Conservation (phyloP, 352 stramenopile species). For the Phytophthora podocarpi region DNA sequence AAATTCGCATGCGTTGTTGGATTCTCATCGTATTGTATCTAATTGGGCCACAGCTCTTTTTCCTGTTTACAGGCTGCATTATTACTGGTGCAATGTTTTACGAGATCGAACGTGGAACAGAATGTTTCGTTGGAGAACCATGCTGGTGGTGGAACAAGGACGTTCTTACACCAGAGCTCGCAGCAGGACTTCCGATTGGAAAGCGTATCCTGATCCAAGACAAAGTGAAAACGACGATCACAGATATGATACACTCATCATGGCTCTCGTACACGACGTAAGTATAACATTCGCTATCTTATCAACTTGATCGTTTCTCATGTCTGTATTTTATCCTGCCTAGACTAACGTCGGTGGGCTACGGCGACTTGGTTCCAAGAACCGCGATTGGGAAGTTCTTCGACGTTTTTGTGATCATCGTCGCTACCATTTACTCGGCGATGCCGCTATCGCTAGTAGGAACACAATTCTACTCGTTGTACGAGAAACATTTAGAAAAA, state of each 20-base stretch:
- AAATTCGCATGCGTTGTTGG: too few species aligned
- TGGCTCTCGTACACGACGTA: constrained; percentile 78
- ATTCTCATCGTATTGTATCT: neutral
- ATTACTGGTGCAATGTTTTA: constrained; percentile 69
- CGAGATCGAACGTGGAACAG: constrained; percentile 73
- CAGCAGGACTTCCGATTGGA: constrained; percentile 39
- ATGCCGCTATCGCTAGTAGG: constrained; percentile 82
- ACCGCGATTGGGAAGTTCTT: constrained; percentile 73
- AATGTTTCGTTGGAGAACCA: constrained; percentile 59
- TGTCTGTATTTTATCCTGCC: too few species aligned
- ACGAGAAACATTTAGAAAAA: constrained; percentile 71
- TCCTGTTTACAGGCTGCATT: constrained; percentile 72
- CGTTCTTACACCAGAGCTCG: constrained; percentile 53
- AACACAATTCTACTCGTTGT: constrained; percentile 72
- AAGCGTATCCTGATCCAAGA: constrained; percentile 79
- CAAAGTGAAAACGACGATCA: constrained; percentile 44
- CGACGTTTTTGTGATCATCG: constrained; percentile 64
- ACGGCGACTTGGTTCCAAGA: constrained; percentile 68
- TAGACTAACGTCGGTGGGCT: constrained; percentile 75
- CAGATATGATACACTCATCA: constrained; percentile 70
- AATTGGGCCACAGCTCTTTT: constrained; percentile 59
- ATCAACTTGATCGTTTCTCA: neutral
- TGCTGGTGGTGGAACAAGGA: constrained; percentile 69
- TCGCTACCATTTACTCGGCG: constrained; percentile 69
- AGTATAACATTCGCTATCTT: constrained; percentile 10